Base-by-base conservation (phyloP, 192 early-diverging fungal genomes). In the Mortierella claussenii region DNA sequence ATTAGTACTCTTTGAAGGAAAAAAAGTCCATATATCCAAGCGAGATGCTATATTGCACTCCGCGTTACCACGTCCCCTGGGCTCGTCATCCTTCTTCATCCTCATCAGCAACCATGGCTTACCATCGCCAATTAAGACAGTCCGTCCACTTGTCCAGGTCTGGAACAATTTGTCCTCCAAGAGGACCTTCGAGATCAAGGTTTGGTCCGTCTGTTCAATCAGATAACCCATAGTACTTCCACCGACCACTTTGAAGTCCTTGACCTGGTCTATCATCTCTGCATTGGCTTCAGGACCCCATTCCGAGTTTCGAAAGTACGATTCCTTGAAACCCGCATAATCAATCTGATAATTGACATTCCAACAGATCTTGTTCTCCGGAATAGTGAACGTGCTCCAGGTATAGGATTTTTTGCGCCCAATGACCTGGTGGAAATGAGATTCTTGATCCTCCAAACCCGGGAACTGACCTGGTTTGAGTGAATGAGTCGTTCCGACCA, bases 121-220 rank as follows among this genome's bases (percentile, higher is more conserved):
- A n/a, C n/a, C 49, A 32, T 62, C 60, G 20, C 49, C 60, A 52
- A 62, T 52, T 9, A 62, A 31, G 28, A 62, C 60, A 26, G 60
- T 51, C 1, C 49, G 60, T 3, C 49, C 49, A 9, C 3, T 1
- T 15, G 26, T 42, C 49, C 48, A 62, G n/a, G 60, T 62, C 36
- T 62, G 36, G 11, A 42, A 62, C 4, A 62, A 4, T 27, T 62
- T 62, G 11, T 40, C 48, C 31, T 62, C 60, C 2, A 62, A 8
- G 42, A 51, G 52, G 2, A 62, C 36, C 37, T 52, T 62, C n/a
- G 49, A 62, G 10, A 62, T 52, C 0, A 42, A 21, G 2, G 37
- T 49, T 48, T 11, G 15, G 6, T 32, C 34, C 11, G 60, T 62
- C 1, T 32, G 34, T 11, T 62, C 60, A 42, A 62, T 62, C 24